Base-by-base conservation (phyloP, 257 asterid species). In the Gardenia jasminoides region DNA sequence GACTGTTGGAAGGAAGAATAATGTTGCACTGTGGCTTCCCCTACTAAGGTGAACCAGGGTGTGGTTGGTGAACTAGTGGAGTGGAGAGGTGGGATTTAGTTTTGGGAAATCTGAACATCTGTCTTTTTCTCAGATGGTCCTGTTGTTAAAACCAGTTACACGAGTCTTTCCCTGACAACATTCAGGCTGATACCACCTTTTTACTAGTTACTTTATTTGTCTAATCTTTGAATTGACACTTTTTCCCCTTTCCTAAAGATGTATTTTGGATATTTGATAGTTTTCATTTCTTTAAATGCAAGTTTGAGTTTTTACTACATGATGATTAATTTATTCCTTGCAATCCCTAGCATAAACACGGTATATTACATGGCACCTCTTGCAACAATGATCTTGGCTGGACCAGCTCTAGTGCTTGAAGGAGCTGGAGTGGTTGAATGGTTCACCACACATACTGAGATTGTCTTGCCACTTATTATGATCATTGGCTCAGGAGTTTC, bases 301-400 rank as follows among this genome's bases (percentile, higher is more conserved):
- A 43, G 39, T 15, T n/a, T 50, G 67, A 54, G 17, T 61, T 31
- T 36, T 70, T 78, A 70, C 28, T 56, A n/a, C 56, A 56, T 30
- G 59, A 61, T 24, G 10, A 6, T 17, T 54, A 46, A 77, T 83
- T 26, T 74, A 48, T 79, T 77, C 69, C 67, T 54, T 65, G 58
- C 48, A 15, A 69, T 77, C 43, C 84, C 78, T 90, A 95, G 97
- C 76, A 95, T 95, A 83, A 95, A 95, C 90, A 95, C 99, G 3
- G 99, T 95, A 28, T 93, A 93, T 83, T 91, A 93, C 90, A 95
- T 95, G 99, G 98, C 99, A 47, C 97, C 98, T 36, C 91, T 84
- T 82, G 98, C 98, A 15, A 95, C 98, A 33, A 90, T 95, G 98
- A 93, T 95, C 86, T 83, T 95, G 88, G 94, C 88, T 22, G 62